Evolutionary conservation across 768 basidiomycete species (phyloP), one percentile per base, ranked within the genome.

Genomic region (Termitomyces sp.): DNA sequence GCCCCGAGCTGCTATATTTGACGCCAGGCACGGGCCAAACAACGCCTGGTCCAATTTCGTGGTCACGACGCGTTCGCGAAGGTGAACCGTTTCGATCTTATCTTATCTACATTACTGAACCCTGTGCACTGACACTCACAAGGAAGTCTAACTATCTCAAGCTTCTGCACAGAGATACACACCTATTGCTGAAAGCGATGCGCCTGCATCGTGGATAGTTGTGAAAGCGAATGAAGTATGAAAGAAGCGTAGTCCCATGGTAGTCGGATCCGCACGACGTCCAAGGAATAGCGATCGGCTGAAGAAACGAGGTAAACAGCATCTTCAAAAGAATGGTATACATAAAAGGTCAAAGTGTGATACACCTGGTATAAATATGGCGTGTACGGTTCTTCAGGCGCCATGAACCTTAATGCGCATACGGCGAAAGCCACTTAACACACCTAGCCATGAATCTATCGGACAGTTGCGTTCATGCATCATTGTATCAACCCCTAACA

Each of bases 401-500:
- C 12, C 4, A 35, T 8, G 14, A 42, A 19, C 40, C 7, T 32
- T 9, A 21, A 16, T 2, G 12, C 5, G 23, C 19, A 43, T 9
- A 21, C 23, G 23, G n/a, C 23, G 35, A 34, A 42, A 32, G 39
- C n/a, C 16, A 16, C 40, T 21, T 34, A 27, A 21, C 43, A 25
- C 8, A 25, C 12, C n/a, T 12, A 14, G 17, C 32, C 47, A 35
- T 23, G 21, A 21, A 21, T 25, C 21, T 25, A 25, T 23, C 5
- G 32, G 19, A 23, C 19, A 41, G 37, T n/a, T 41, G 55, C 28
- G 19, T 49, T 27, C 17, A 17, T 50, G 2, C 40, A 56, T 50
- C 43, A 56, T 17, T 43, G 41, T 51, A 14, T 51, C 49, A 56
- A 43, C 55, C 55, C 49, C 55, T 56, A 40, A 45, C 48, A 45